Conservation (phyloP, 2,329 filamentous ascomycete genomes). For the Fusarium stilboides region DNA sequence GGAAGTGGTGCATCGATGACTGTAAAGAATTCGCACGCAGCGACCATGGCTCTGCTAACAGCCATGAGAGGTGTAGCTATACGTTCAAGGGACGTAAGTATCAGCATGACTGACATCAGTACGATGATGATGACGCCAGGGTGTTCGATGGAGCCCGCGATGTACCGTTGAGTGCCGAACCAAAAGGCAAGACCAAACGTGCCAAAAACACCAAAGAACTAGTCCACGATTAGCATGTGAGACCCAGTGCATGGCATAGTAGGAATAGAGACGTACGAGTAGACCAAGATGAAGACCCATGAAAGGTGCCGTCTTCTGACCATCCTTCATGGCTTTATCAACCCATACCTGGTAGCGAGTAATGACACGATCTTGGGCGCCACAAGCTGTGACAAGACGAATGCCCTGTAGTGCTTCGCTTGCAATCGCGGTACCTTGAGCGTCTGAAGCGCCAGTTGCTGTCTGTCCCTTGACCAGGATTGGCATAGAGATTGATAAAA, state of each 20-base stretch:
- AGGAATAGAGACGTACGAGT: conserved; percentile 14
- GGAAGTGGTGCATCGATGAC: conserved; percentile 51
- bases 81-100: conserved; percentile 54
- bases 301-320: conserved; percentile 52
- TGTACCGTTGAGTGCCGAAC: conserved; percentile 59
- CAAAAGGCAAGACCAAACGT: conserved; percentile 61
- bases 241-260: not conserved
- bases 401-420: conserved; percentile 61
- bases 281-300: conserved; percentile 36
- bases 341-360: conserved; percentile 58
- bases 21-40: conserved; percentile 51
- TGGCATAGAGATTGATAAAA: conserved; percentile 50
- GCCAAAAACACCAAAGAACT: conserved; percentile 54
- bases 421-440: conserved; percentile 59
- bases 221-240: not conserved
- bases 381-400: conserved; percentile 61
- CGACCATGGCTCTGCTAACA: conserved; percentile 50
- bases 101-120: conserved; percentile 58
- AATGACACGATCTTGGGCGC: conserved; percentile 58
- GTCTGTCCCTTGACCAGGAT: conserved; percentile 41
- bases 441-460: conserved; percentile 42
- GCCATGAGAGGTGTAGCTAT: conserved; percentile 60
- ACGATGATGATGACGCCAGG: conserved; percentile 58
- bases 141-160: conserved; percentile 52
- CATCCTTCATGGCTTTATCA: conserved; percentile 54